Evolutionary conservation across 805 yeast genomes (phyloP).

Genomic region (Tanozyma kutaoensis): DNA sequence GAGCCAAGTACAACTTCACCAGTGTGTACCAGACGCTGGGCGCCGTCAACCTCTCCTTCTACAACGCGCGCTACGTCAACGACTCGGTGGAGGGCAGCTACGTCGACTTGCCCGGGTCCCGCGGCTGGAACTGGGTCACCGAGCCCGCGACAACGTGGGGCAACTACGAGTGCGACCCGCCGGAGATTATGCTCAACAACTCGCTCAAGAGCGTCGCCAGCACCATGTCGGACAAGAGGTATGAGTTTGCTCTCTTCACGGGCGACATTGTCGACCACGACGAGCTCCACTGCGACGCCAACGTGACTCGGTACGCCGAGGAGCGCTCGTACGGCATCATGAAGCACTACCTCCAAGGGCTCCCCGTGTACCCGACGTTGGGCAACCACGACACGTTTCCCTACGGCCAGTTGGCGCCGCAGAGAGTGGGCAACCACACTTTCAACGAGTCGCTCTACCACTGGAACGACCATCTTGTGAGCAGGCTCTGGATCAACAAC

Average conservation of each 20-base stretch:
- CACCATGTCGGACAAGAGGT: conserved; percentile 17
- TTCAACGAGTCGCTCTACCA: conserved; percentile 11
- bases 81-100: conserved; percentile 12
- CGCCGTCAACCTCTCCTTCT: conserved; percentile 11
- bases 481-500: conserved; percentile 21
- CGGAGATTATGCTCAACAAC: conserved; percentile 46
- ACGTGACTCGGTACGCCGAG: conserved; percentile 59
- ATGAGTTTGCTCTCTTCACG: conserved; percentile 54
- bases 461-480: conserved; percentile 25
- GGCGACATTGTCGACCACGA: conserved; percentile 69
- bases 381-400: conserved; percentile 71
- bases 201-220: conserved; percentile 34
- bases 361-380: conserved; percentile 48
- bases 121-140: conserved; percentile 19
- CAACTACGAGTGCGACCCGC: conserved; percentile 51
- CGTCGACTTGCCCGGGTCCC: conserved; percentile 11
- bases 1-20: conserved; percentile 16
- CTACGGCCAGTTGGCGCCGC: conserved; percentile 53
- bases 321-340: conserved; percentile 53
- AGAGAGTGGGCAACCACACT: not conserved
- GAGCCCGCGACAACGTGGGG: conserved; percentile 52
- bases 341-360: conserved; percentile 34
- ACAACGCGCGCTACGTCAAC: conserved; percentile 15
- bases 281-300: conserved; percentile 35
- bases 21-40: conserved; percentile 7